Conservation (phyloP, 2,329 filamentous ascomycete genomes). For the Colletotrichum limetticola region DNA sequence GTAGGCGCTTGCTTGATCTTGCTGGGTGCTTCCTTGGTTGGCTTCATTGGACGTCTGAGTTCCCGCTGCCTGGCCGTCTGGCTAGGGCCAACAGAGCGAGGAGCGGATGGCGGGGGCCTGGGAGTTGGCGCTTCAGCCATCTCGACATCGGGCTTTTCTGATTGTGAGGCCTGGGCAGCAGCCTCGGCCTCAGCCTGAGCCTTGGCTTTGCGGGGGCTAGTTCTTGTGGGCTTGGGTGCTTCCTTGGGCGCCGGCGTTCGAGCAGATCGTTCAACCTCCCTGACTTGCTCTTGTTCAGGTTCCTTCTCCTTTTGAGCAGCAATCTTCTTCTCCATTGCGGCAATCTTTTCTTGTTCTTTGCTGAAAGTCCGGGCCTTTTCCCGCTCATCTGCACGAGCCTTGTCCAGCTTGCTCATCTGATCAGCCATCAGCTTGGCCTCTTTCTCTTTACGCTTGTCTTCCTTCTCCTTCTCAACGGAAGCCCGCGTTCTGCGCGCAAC, state of each 20-base stretch:
- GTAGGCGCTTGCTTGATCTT: conserved; percentile 77
- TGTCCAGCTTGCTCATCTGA: conserved; percentile 72
- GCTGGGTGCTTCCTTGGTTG: conserved; percentile 65
- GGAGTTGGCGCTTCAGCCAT: conserved; percentile 65
- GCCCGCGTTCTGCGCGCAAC: conserved; percentile 64
- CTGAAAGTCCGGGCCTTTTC: conserved; percentile 72
- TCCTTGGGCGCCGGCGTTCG: conserved; percentile 49
- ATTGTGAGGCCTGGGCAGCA: conserved; percentile 36
- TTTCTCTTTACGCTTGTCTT: conserved; percentile 74
- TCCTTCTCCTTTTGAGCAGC: conserved; percentile 56
- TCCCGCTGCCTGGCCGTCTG: conserved; percentile 62
- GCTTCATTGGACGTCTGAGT: conserved; percentile 70
- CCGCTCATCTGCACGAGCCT: conserved; percentile 75
- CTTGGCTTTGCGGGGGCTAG: conserved; percentile 64
- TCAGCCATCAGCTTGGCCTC: conserved; percentile 71
- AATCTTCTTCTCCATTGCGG: conserved; percentile 63
- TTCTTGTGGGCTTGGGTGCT: conserved; percentile 56
- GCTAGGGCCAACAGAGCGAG: conserved; percentile 60
- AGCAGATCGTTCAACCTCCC: conserved; percentile 35
- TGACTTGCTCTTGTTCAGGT: conserved; percentile 31
- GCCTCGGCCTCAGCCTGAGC: conserved; percentile 46
- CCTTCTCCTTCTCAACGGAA: conserved; percentile 69
- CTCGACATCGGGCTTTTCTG: conserved; percentile 59
- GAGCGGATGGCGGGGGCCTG: conserved; percentile 71
- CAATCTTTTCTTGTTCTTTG: conserved; percentile 66